These are phyloP conservation scores for Scheffersomyces amazonensis DNA, from an alignment of 805 yeast genomes.

Conservation along the genomic window DNA sequence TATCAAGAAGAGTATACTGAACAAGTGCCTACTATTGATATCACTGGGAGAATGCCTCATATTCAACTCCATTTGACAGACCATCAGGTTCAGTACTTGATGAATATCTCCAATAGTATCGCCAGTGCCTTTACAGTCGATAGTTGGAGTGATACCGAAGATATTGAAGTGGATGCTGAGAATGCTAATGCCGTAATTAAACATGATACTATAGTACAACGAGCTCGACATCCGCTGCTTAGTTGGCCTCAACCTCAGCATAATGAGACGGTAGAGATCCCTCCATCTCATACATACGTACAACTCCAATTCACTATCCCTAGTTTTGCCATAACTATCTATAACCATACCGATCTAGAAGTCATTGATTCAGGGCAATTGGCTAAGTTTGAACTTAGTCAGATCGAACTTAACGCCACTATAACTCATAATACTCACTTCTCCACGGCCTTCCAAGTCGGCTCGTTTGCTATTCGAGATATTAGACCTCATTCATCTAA, in stretches of 20 bases:
- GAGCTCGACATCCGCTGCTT: background rate
- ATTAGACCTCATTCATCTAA: slow-evolving; percentile 60
- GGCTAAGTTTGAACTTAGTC: slow-evolving; percentile 49
- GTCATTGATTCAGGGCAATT: slow-evolving; percentile 34
- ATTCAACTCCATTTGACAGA: slow-evolving; percentile 69
- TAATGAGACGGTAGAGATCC: slow-evolving; percentile 5
- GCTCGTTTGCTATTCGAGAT: slow-evolving; percentile 78
- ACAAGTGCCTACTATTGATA: slow-evolving; percentile 45
- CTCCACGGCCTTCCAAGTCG: slow-evolving; percentile 58
- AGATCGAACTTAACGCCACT: slow-evolving; percentile 48
- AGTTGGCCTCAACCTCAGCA: background rate
- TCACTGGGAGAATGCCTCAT: slow-evolving; percentile 61
- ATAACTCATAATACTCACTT: slow-evolving; percentile 55
- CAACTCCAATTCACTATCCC: slow-evolving; percentile 61
- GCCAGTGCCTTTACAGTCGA: slow-evolving; percentile 48
- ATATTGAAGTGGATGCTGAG: slow-evolving; percentile 56
- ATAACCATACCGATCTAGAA: slow-evolving; percentile 44
- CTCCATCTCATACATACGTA: slow-evolving; percentile 33
- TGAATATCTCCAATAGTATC: slow-evolving; percentile 53
- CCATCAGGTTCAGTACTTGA: slow-evolving; percentile 58
- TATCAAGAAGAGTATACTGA: slow-evolving; percentile 41
- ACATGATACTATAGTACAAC: slow-evolving; percentile 12
- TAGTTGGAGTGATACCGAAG: slow-evolving; percentile 42
- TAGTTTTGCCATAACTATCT: slow-evolving; percentile 57
- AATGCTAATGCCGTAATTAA: slow-evolving; percentile 54